phyloP scores from a whole-genome alignment of 1,284 basidiomycete species.

The Pseudozyma thailandica region DNA sequence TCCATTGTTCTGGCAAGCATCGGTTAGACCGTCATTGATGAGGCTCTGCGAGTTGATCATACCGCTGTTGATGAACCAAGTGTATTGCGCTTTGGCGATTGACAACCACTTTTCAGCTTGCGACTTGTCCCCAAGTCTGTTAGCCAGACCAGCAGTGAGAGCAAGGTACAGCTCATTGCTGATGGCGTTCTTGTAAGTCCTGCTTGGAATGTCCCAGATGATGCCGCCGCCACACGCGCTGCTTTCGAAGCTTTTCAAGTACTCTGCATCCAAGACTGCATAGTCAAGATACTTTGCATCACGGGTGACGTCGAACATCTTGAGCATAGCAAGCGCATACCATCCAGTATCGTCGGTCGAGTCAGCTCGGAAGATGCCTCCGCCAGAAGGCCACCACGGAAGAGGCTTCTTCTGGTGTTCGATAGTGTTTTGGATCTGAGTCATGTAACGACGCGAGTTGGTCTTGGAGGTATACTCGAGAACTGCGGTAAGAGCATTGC shows the following conservation, averaged over 20 bases:
- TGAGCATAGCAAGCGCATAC: no score
- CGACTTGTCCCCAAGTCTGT: conserved; percentile 5
- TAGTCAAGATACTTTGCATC: no score
- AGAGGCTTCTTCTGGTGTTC: conserved; percentile 21
- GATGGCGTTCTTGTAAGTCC: conserved; percentile 22
- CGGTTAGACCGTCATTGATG: conserved; percentile 25
- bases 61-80: conserved; percentile 19
- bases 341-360: no score
- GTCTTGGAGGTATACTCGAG: no score
- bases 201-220: no score
- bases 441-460: conserved; percentile 8
- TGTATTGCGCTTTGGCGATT: conserved; percentile 13
- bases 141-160: conserved; percentile 20
- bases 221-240: no score
- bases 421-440: conserved; percentile 16
- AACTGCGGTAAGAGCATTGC: no score
- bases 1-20: conserved; percentile 15
- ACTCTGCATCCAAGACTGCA: no score
- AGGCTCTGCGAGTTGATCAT: conserved; percentile 7
- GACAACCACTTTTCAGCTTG: conserved; percentile 5
- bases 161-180: conserved; percentile 24
- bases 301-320: no score
- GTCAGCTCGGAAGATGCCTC: no score
- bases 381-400: conserved; percentile 20
- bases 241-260: no score